Base-by-base conservation (phyloP, 495 filamentous ascomycete species). In the Hapsidospora chrysogenum region DNA sequence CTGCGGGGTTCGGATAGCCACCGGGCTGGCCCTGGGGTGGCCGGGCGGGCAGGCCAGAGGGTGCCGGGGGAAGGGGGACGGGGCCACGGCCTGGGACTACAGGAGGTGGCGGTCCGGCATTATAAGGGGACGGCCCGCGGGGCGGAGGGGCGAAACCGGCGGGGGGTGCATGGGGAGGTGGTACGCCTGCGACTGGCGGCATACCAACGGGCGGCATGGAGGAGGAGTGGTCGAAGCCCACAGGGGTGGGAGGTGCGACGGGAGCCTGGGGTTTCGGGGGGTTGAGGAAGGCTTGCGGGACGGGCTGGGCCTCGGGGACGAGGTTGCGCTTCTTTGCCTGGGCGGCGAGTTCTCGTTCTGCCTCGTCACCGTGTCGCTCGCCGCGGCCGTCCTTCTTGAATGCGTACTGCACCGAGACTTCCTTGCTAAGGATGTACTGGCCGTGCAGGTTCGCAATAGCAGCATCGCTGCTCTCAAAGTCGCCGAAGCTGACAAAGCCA, bases 381-480 rank as follows among this genome's bases (percentile, higher is more conserved):
- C 87, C 86, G 58, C 94, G 93, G 29, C 92, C 89, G 48, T 97
- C 92, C 56, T 96, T 96, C 68, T 97, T 97, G 66, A 93, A 97
- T 27, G 89, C 89, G 55, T 97, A 97, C 52, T 97, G 87, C 28
- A 96, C 92, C 2, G 77, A 80, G 44, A 93, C 75, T 48, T 89
- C 76, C 57, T 94, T 93, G 61, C 93, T 94, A 73, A 92, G 89
- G 33, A 97, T 69, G 56, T 85, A 94, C 55, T 96, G 87, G 35
- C 85, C 84, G 52, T 95, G 82, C 86, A 97, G 94, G 47, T 84
- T 83, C 34, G 72, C 63, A 37, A 92, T 80, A 19, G 89, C 92
- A 38, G 82, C 79, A 46, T 97, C 89, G 15, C 83, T 87, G 39
- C 85, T 83, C 55, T 97, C 89, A 52, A 97, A 97, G 41, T 80